Conservation (phyloP, 2,329 filamentous ascomycete species). For the Ophiostoma ips region DNA sequence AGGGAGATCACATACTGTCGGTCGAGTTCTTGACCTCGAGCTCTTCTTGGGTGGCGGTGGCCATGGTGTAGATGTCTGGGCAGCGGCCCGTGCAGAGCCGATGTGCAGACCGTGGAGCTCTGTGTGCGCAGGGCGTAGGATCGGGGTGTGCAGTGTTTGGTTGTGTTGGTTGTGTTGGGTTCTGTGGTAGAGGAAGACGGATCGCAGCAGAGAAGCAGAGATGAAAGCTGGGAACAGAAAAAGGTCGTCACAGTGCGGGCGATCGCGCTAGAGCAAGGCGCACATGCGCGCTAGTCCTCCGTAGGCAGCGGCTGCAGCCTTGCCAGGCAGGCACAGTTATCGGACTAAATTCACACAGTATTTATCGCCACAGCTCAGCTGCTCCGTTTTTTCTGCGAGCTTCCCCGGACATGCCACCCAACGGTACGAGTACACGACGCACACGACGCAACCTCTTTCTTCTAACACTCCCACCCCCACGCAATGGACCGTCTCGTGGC, state of each 20-base stretch:
- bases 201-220: too few species aligned
- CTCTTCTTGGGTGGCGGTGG: conserved; percentile 19
- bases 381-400: conserved; percentile 1
- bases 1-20: conserved; percentile 25
- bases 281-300: neutral
- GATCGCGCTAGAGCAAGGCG: neutral
- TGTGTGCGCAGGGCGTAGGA: neutral
- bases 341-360: conserved; percentile 3
- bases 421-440: neutral
- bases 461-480: neutral
- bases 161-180: too few species aligned
- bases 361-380: conserved; percentile 4
- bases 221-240: neutral
- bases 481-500: conserved; percentile 10
- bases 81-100: neutral
- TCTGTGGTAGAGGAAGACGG: too few species aligned
- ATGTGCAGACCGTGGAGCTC: neutral
- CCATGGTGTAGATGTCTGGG: conserved; percentile 4
- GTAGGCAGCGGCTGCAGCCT: conserved; percentile 1
- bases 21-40: conserved; percentile 31
- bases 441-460: too few species aligned
- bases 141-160: neutral
- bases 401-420: neutral
- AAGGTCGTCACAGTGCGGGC: neutral
- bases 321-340: conserved; percentile 7